Evolutionary conservation across 2,329 filamentous ascomycete genomes (phyloP), one percentile per base, ranked within the genome.

Genomic region (Cordyceps pruinosa): DNA sequence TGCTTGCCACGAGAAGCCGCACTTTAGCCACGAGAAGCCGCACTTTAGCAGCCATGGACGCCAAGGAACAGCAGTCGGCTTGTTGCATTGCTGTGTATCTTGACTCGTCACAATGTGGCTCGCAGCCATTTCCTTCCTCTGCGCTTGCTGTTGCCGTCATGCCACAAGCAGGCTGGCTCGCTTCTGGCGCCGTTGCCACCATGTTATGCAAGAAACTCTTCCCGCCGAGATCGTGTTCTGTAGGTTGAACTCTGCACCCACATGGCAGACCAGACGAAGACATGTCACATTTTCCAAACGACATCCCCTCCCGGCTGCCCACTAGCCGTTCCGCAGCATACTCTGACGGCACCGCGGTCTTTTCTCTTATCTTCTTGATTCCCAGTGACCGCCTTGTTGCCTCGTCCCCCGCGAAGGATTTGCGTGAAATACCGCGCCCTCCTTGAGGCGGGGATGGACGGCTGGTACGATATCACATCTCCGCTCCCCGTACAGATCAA

Each of bases 71-170:
- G 9, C 3, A 4, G 30, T 17, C 25, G 25, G 9, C 13, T 30
- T 45, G 9, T 25, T 47, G 19, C n/a, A 21, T 19, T n/a, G 28
- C 8, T 5, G 9, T 32, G 25, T 19, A 23, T 32, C n/a, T 34
- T 56, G 53, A 56, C 53, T 48, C 46, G 45, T 56, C 53, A 56
- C 23, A 48, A 54, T 54, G 41, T 42, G 44, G 44, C 45, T 42
- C 26, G 26, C 13, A 45, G 7, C n/a, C 37, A 17, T 45, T 21
- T 50, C 19, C 35, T 30, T 25, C 19, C 9, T 10, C 47, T 47
- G 5, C 28, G 12, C 42, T 30, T 45, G 19, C 13, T 37, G 23
- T 28, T 44, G n/a, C 19, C 17, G 15, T 45, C 10, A 9, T 53
- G 30, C 30, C 28, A 35, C 28, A 21, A 34, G 26, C 12, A 19